Evolutionary conservation across 495 filamentous ascomycete species (phyloP).

Genomic region (Aspergillus olivimuriae): DNA sequence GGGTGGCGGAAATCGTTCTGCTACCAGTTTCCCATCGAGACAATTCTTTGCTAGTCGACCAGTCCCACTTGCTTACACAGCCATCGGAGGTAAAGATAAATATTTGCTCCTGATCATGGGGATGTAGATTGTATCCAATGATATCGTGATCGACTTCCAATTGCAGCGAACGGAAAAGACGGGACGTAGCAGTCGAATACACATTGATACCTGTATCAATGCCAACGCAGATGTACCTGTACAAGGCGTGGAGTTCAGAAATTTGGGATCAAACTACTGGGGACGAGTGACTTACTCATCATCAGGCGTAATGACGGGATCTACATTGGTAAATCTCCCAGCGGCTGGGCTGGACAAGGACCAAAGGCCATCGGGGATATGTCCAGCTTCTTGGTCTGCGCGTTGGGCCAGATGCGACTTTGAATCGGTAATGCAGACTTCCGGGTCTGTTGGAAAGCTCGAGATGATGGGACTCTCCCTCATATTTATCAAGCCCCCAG

Average conservation of each 20-base stretch:
- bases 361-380: constrained; percentile 18
- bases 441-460: too few species aligned
- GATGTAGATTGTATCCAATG: constrained; percentile 53
- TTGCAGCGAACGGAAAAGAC: constrained; percentile 58
- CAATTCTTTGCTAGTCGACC: constrained; percentile 53
- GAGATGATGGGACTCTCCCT: too few species aligned
- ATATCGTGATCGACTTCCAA: constrained; percentile 31
- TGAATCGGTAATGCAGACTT: neutral
- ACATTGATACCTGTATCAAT: constrained; percentile 62
- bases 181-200: constrained; percentile 73
- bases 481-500: constrained; percentile 10
- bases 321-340: constrained; percentile 47
- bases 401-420: neutral
- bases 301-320: constrained; percentile 72
- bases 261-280: neutral
- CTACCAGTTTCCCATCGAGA: constrained; percentile 38
- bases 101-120: constrained; percentile 48
- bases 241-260: constrained; percentile 20
- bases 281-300: constrained; percentile 59
- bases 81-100: constrained; percentile 67
- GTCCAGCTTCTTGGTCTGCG: neutral
- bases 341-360: constrained; percentile 27
- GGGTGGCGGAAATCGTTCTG: constrained; percentile 19
- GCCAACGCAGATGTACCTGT: constrained; percentile 64
- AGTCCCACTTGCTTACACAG: constrained; percentile 66